Conservation (phyloP, 257 asterid genomes). For the Perilla frutescens region DNA sequence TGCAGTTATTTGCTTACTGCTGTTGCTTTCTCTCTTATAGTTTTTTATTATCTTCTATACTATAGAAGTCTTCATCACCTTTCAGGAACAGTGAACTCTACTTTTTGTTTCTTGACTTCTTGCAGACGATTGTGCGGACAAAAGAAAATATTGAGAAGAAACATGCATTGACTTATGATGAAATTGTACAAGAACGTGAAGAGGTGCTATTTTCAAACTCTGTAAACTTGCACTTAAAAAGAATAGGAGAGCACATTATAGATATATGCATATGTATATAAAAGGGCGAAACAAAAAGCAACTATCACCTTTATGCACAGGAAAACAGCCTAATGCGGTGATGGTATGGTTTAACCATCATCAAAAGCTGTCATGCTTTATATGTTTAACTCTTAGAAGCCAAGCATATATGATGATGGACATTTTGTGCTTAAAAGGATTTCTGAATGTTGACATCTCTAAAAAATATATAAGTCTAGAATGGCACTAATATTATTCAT, state of each 20-base stretch:
- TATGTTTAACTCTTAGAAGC: slow-evolving; percentile 2
- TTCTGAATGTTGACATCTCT: slow-evolving; percentile 3
- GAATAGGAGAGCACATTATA: not conserved
- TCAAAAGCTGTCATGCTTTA: slow-evolving; percentile 1
- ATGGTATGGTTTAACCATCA: slow-evolving; percentile 15
- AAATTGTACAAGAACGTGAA: slow-evolving; percentile 96
- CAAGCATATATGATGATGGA: not conserved
- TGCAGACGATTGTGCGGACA: slow-evolving; percentile 84
- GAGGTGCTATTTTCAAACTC: slow-evolving; percentile 62
- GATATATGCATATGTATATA: not conserved
- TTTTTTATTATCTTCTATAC: not conserved
- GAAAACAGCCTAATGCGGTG: not conserved
- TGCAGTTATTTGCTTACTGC: slow-evolving; percentile 14
- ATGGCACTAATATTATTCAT: not conserved
- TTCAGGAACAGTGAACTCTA: slow-evolving; percentile 4
- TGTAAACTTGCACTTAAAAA: not conserved
- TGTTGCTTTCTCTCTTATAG: not conserved
- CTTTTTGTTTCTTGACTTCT: slow-evolving; percentile 33
- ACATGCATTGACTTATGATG: slow-evolving; percentile 97
- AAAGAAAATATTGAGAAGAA: slow-evolving; percentile 94
- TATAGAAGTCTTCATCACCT: slow-evolving; percentile 22
- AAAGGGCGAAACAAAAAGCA: not conserved
- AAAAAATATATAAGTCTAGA: not conserved
- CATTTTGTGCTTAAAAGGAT: not conserved
- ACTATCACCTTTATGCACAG: slow-evolving; percentile 7